phyloP scores from a whole-genome alignment of 208 protist genomes.

The Leishmania martiniquensis region DNA sequence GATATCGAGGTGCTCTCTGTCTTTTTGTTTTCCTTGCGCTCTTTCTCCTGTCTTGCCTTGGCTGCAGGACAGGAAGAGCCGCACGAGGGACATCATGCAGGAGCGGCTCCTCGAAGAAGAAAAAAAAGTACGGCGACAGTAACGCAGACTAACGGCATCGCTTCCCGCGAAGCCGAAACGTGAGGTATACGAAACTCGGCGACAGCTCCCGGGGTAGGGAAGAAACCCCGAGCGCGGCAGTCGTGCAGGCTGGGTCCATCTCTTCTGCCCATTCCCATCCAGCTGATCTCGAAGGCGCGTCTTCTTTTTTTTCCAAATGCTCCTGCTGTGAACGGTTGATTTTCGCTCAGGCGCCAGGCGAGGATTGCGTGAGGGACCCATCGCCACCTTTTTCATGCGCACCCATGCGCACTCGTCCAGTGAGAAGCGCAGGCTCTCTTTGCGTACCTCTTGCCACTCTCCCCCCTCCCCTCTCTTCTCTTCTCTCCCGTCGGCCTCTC shows the following conservation, averaged over 20 bases:
- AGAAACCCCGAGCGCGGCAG: not conserved
- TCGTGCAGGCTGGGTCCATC: not conserved
- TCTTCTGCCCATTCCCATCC: not conserved
- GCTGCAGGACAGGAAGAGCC: not conserved
- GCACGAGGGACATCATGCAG: not conserved
- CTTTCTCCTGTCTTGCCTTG: not conserved
- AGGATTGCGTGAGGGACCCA: not conserved
- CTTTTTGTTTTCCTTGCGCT: not conserved
- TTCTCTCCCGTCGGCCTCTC: too few species aligned
- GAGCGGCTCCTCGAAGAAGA: not conserved
- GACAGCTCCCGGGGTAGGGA: not conserved
- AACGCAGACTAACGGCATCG: not conserved
- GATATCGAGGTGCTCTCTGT: not conserved
- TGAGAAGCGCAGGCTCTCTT: not conserved
- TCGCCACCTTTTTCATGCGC: not conserved
- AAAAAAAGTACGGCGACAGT: not conserved
- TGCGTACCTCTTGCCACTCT: constrained; percentile 2
- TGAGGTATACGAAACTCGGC: not conserved
- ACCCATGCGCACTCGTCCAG: not conserved
- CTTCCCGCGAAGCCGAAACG: not conserved
- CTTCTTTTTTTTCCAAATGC: not conserved
- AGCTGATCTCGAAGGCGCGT: not conserved
- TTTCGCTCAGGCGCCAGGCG: not conserved
- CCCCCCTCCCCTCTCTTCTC: not conserved
- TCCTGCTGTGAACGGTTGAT: not conserved